A percentile compares a stretch with the other conserved stretches of the same genome.
These are phyloP conservation scores for Pulveroboletus sp. DNA, from an alignment of 768 basidiomycete genomes.

Conservation along the genomic window DNA sequence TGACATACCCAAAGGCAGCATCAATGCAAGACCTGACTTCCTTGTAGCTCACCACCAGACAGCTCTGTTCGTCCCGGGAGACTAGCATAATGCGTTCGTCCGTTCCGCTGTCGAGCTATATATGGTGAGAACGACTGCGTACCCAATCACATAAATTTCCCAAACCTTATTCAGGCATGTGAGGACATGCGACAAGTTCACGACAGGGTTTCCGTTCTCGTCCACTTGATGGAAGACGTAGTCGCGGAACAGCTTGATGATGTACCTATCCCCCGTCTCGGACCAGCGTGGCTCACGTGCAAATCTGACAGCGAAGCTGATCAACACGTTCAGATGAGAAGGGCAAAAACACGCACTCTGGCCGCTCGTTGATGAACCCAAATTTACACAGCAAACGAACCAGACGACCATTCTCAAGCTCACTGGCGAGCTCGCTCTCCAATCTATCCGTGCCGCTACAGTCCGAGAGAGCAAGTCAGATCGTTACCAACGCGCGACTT, in stretches of 20 bases:
- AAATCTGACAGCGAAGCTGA: conserved; percentile 55
- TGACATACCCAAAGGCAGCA: conserved; percentile 71
- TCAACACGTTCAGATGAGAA: background rate
- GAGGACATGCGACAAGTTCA: conserved; percentile 89
- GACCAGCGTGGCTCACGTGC: conserved; percentile 97
- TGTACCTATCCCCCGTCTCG: conserved; percentile 96
- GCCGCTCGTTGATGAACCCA: conserved; percentile 98
- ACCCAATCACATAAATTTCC: background rate
- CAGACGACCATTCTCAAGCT: conserved; percentile 91
- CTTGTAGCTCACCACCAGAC: conserved; percentile 89
- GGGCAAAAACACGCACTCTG: conserved; percentile 66
- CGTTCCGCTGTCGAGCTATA: conserved; percentile 84
- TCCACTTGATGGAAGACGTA: conserved; percentile 98
- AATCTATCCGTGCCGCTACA: conserved; percentile 74
- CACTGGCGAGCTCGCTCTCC: conserved; percentile 80
- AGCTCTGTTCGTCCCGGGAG: conserved; percentile 93
- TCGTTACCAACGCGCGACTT: background rate
- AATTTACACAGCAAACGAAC: conserved; percentile 90
- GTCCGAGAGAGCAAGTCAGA: background rate
- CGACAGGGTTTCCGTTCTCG: conserved; percentile 81
- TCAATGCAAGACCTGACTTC: conserved; percentile 87
- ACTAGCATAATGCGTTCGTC: conserved; percentile 96
- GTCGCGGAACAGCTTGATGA: conserved; percentile 97
- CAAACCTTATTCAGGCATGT: conserved; percentile 89
- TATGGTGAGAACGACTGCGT: background rate